A percentile compares a stretch with the other conserved stretches of the same genome.
Evolutionary conservation across 345 rosid genomes (phyloP).

Genomic region (Eutrema heterophyllum): DNA sequence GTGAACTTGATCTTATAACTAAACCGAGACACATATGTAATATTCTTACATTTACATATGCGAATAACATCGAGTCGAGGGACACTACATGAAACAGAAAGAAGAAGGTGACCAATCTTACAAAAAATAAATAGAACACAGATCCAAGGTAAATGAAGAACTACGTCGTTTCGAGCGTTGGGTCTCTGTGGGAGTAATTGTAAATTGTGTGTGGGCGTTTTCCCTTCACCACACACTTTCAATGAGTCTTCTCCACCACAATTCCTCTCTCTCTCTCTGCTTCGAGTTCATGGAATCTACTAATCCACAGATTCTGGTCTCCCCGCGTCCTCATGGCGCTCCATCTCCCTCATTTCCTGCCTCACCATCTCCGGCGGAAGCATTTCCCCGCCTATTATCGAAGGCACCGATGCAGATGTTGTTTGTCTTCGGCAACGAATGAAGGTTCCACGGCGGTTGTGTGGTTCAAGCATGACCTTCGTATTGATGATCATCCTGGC

Average conservation of each 20-base stretch:
- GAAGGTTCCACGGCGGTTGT: constrained; percentile 51
- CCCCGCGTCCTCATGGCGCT: constrained; percentile 40
- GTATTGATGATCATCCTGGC: constrained; percentile 81
- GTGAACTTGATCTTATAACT: no score
- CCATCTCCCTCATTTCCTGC: constrained; percentile 33
- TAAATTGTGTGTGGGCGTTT: neutral
- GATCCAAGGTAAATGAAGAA: no score
- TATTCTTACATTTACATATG: no score
- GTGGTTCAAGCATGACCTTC: constrained; percentile 95
- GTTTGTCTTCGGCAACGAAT: constrained; percentile 7
- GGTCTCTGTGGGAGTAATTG: neutral
- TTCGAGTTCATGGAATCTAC: constrained; percentile 35
- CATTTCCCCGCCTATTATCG: neutral
- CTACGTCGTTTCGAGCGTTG: neutral
- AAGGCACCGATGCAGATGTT: constrained; percentile 15
- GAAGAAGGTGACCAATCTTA: no score
- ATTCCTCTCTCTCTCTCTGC: neutral
- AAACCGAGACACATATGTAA: no score
- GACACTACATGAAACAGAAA: no score
- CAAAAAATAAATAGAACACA: no score
- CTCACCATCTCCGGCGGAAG: constrained; percentile 14
- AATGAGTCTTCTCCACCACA: constrained; percentile 46
- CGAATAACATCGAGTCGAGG: no score
- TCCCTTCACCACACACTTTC: constrained; percentile 11
- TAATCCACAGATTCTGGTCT: neutral